Conservation (phyloP, 2,329 filamentous ascomycete genomes). For the Penicillium sp. region DNA sequence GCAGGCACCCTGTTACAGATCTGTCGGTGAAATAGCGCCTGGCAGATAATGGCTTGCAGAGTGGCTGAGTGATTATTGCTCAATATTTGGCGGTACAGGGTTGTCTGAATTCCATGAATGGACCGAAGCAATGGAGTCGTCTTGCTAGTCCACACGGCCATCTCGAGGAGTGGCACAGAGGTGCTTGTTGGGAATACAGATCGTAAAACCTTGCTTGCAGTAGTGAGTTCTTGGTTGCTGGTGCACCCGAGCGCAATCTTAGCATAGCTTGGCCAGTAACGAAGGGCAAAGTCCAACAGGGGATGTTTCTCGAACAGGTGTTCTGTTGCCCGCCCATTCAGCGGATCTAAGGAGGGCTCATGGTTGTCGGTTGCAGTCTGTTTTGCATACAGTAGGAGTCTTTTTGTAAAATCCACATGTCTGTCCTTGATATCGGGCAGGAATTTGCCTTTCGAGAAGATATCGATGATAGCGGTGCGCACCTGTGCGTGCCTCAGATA, state of each 20-base stretch:
- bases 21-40: conserved; percentile 45
- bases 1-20: conserved; percentile 29
- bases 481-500: conserved; percentile 39
- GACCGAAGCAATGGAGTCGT: conserved; percentile 31
- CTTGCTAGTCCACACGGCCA: conserved; percentile 46
- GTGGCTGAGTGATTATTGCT: conserved; percentile 43
- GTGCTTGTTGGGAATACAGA: conserved; percentile 48
- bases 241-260: conserved; percentile 42
- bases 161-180: conserved; percentile 47
- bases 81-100: conserved; percentile 32
- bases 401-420: conserved; percentile 34
- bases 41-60: conserved; percentile 49
- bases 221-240: conserved; percentile 38
- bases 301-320: conserved; percentile 35
- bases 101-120: conserved; percentile 28
- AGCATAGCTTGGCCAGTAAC: conserved; percentile 50
- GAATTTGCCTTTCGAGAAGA: conserved; percentile 33
- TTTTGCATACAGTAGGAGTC: conserved; percentile 38
- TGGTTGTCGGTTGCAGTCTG: conserved; percentile 26
- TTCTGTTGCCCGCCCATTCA: conserved; percentile 27
- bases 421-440: conserved; percentile 31
- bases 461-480: conserved; percentile 30
- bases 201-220: conserved; percentile 45
- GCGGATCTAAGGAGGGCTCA: conserved; percentile 30
- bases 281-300: conserved; percentile 47